A percentile compares a stretch with the other conserved stretches of the same genome.
Evolutionary conservation across 805 yeast species (phyloP).

Genomic region (Wickerhamiella sergipiensis): DNA sequence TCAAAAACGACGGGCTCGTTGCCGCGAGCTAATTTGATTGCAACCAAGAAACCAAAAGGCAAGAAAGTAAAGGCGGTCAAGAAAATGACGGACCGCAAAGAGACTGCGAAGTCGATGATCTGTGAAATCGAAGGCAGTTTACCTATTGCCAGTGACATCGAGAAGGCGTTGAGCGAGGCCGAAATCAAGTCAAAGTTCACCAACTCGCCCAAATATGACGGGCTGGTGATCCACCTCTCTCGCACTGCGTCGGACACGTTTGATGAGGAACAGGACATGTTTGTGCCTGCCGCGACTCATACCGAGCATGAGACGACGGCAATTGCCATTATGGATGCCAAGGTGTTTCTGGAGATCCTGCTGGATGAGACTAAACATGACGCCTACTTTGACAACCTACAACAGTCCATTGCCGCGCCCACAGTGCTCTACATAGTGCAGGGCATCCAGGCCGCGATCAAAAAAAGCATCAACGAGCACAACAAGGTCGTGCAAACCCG

Average conservation of each 20-base stretch:
- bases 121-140: background rate
- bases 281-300: slow-evolving; percentile 2
- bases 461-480: background rate
- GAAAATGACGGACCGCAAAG: slow-evolving; percentile 2
- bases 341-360: background rate
- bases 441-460: background rate
- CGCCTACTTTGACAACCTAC: background rate
- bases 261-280: slow-evolving; percentile 1
- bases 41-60: background rate
- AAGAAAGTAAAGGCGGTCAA: background rate
- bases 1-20: background rate
- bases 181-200: background rate
- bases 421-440: slow-evolving; percentile 1
- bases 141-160: background rate
- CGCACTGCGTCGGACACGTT: background rate
- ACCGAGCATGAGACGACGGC: background rate
- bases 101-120: background rate
- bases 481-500: slow-evolving; percentile 2
- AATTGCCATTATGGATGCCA: background rate
- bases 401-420: background rate
- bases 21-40: background rate
- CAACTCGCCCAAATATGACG: background rate
- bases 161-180: background rate
- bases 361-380: background rate
- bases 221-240: background rate